phyloP scores from a whole-genome alignment of 2,329 filamentous ascomycete genomes.

The Colletotrichum tropicicola region DNA sequence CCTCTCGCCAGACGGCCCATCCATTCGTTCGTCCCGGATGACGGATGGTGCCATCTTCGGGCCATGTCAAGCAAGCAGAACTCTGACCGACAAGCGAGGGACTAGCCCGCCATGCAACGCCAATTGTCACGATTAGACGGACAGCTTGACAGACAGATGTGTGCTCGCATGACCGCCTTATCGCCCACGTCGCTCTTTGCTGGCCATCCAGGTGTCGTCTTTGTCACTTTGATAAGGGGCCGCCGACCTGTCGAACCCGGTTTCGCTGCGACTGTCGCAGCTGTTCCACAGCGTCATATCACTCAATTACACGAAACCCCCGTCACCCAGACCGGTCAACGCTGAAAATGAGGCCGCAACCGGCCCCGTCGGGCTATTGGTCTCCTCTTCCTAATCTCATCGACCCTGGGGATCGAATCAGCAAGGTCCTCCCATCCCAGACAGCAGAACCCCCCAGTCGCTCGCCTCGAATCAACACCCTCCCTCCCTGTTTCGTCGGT shows the following conservation, averaged over 20 bases:
- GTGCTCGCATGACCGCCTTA: slow-evolving; percentile 2
- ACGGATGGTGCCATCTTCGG: slow-evolving; percentile 9
- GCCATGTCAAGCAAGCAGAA: neutral
- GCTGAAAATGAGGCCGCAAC: slow-evolving; percentile 1
- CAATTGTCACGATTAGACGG: slow-evolving; percentile 6
- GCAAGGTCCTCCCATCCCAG: slow-evolving; percentile 1
- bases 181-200: neutral
- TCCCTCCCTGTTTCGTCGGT: slow-evolving; percentile 19
- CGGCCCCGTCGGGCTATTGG: neutral
- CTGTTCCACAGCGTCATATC: slow-evolving; percentile 9
- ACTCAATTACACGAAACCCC: neutral
- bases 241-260: neutral
- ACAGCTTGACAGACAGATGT: neutral
- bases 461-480: slow-evolving; percentile 10
- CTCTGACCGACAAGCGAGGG: neutral
- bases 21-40: slow-evolving; percentile 4
- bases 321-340: neutral
- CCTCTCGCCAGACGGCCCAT: neutral
- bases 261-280: neutral
- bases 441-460: neutral
- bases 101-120: neutral
- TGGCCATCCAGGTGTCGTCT: slow-evolving; percentile 16
- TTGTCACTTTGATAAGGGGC: neutral
- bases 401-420: neutral
- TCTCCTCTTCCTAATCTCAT: slow-evolving; percentile 3